These are phyloP conservation scores for Zygnema cylindricum DNA, from an alignment of 139 green algal species.

Conservation along the genomic window DNA sequence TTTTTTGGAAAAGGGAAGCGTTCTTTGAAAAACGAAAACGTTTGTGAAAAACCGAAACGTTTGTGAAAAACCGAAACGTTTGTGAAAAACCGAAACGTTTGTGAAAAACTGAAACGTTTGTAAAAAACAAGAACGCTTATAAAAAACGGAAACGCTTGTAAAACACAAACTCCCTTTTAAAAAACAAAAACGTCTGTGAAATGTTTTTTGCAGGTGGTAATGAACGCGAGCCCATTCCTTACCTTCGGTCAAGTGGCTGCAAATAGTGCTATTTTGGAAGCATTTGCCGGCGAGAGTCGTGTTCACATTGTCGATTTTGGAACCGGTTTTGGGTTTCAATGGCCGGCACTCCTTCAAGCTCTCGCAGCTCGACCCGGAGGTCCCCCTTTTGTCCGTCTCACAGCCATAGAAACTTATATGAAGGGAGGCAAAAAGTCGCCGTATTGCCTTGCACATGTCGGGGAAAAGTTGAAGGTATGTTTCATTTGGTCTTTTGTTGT, in stretches of 20 bases:
- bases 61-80: too few relatives aligned
- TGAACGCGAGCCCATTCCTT: constrained; percentile 38
- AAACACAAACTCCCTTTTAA: too few relatives aligned
- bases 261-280: constrained; percentile 49
- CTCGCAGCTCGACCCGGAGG: constrained; percentile 33
- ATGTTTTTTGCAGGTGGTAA: constrained; percentile 34
- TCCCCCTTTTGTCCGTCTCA: constrained; percentile 26
- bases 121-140: too few relatives aligned
- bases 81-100: too few relatives aligned
- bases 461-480: constrained; percentile 28
- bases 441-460: constrained; percentile 30
- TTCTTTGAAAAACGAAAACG: too few relatives aligned
- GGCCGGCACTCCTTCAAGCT: constrained; percentile 32
- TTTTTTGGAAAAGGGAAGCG: too few relatives aligned
- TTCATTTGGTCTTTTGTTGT: not conserved
- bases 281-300: not conserved
- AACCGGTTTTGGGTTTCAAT: constrained; percentile 37
- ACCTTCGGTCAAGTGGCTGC: constrained; percentile 46
- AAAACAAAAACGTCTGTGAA: too few relatives aligned
- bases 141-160: too few relatives aligned
- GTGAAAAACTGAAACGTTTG: too few relatives aligned
- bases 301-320: constrained; percentile 55
- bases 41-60: too few relatives aligned
- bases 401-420: constrained; percentile 31
- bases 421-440: not conserved